phyloP scores from a whole-genome alignment of 2,329 filamentous ascomycete species.

The Elsinoe arachidis region DNA sequence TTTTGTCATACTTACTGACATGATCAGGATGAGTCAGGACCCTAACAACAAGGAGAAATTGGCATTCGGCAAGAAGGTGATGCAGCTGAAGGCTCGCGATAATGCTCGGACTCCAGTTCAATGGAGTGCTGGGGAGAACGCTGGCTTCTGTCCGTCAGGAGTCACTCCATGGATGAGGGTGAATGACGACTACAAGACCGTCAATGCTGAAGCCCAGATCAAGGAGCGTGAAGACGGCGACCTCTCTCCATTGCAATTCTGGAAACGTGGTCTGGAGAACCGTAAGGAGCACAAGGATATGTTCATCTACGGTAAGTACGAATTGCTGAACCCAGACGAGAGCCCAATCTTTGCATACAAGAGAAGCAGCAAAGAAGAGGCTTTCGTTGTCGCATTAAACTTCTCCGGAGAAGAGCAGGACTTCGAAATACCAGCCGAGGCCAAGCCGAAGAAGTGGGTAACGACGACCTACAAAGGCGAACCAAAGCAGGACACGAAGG shows the following conservation, averaged over 20 bases:
- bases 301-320: conserved; percentile 54
- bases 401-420: conserved; percentile 26
- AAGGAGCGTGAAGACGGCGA: conserved; percentile 24
- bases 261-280: conserved; percentile 47
- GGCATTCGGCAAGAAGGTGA: conserved; percentile 40
- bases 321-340: conserved; percentile 42
- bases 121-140: conserved; percentile 49
- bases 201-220: conserved; percentile 52
- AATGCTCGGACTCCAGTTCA: conserved; percentile 61
- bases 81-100: conserved; percentile 55
- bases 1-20: conserved; percentile 9
- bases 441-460: conserved; percentile 28
- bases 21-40: conserved; percentile 28
- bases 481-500: conserved; percentile 21
- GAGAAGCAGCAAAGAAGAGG: conserved; percentile 21
- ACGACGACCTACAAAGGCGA: conserved; percentile 26
- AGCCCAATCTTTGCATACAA: conserved; percentile 49
- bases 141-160: conserved; percentile 50
- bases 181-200: conserved; percentile 43
- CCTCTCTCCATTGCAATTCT: conserved; percentile 50
- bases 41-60: conserved; percentile 30
- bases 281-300: conserved; percentile 49
- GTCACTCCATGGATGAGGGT: conserved; percentile 53
- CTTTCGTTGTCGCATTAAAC: conserved; percentile 29
- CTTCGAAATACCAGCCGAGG: conserved; percentile 27